These are phyloP conservation scores for Xylariaceae sp. DNA, from an alignment of 2,329 filamentous ascomycete genomes.

Conservation along the genomic window DNA sequence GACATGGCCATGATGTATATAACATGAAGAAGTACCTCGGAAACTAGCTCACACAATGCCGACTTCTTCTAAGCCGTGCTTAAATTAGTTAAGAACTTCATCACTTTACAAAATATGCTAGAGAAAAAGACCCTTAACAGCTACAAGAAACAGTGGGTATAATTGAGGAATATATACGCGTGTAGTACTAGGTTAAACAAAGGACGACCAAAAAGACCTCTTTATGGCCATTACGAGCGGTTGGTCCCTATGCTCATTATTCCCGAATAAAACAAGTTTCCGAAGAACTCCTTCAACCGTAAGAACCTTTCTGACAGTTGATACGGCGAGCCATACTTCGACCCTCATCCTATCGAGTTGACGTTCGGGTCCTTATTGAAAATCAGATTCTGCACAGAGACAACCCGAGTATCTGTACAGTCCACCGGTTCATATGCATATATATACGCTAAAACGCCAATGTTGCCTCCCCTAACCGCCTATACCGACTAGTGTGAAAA, in stretches of 20 bases:
- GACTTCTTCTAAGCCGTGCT: too few relatives aligned
- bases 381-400: slow-evolving; percentile 6
- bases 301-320: slow-evolving; percentile 17
- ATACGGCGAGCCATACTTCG: background rate
- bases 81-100: too few relatives aligned
- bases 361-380: background rate
- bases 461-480: slow-evolving; percentile 1
- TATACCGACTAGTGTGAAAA: slow-evolving; percentile 8
- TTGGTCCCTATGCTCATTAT: background rate
- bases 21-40: too few relatives aligned
- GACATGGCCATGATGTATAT: too few relatives aligned
- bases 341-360: background rate
- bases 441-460: slow-evolving; percentile 25
- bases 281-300: slow-evolving; percentile 12
- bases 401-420: slow-evolving; percentile 18
- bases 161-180: slow-evolving; percentile 25
- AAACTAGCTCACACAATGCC: too few relatives aligned
- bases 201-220: background rate
- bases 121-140: background rate
- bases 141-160: slow-evolving; percentile 20
- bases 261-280: slow-evolving; percentile 10
- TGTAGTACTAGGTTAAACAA: slow-evolving; percentile 11
- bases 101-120: too few relatives aligned
- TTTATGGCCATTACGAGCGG: slow-evolving; percentile 1
- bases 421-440: slow-evolving; percentile 17